phyloP scores from a whole-genome alignment of 192 early-diverging fungal genomes.

The Endogone sp. region DNA sequence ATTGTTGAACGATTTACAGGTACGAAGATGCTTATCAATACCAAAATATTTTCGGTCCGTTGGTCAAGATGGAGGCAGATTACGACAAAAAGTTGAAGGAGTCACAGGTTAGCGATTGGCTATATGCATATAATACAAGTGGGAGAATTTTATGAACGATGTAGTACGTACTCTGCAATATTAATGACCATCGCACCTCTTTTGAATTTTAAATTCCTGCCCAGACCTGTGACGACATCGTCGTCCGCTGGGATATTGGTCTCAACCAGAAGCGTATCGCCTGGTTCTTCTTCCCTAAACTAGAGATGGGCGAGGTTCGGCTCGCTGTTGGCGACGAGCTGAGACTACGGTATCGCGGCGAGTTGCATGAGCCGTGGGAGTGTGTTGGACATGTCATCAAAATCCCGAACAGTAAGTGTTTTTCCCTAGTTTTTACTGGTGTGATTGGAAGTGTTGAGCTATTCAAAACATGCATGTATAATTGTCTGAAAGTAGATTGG shows the following conservation, averaged over 20 bases:
- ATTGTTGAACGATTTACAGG: slow-evolving; percentile 28
- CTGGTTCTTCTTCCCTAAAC: slow-evolving; percentile 89
- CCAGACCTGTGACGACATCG: slow-evolving; percentile 89
- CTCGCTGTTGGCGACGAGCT: slow-evolving; percentile 96
- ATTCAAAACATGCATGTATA: not conserved
- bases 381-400: slow-evolving; percentile 91
- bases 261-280: slow-evolving; percentile 90
- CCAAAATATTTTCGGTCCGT: slow-evolving; percentile 91
- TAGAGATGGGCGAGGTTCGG: slow-evolving; percentile 87
- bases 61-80: slow-evolving; percentile 85
- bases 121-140: not conserved
- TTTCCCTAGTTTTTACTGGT: not conserved
- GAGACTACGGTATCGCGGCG: slow-evolving; percentile 80
- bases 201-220: not conserved
- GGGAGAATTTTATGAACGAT: not conserved
- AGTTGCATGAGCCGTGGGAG: slow-evolving; percentile 82
- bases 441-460: not conserved
- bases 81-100: slow-evolving; percentile 49
- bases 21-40: slow-evolving; percentile 98
- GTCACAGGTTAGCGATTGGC: slow-evolving; percentile 43
- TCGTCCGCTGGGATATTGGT: slow-evolving; percentile 97
- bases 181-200: too few relatives aligned
- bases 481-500: too few relatives aligned
- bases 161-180: not conserved
- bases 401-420: slow-evolving; percentile 82